Percentiles rank a stretch among this genome's conserved stretches.
Evolutionary conservation across 1,284 basidiomycete species (phyloP).

Genomic region (Trichosporon ovoides): DNA sequence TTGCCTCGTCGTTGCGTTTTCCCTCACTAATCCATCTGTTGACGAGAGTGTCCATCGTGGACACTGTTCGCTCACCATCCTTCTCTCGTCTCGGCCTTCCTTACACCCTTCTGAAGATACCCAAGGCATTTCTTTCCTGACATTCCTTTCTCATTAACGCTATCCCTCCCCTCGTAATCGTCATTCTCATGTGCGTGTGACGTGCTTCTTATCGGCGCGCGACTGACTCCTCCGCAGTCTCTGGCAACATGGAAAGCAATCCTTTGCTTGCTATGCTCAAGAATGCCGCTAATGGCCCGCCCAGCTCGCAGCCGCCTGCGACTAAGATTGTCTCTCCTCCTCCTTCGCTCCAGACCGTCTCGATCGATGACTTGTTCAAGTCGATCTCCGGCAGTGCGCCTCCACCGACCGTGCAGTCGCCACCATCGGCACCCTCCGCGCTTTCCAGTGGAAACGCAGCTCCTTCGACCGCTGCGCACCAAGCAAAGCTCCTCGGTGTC

Average conservation of each 20-base stretch:
- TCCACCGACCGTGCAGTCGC: constrained; percentile 9
- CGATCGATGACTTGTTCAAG: constrained; percentile 39
- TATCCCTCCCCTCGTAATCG: background rate
- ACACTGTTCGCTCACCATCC: constrained; percentile 3
- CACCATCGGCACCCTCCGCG: constrained; percentile 1
- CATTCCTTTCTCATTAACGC: constrained; percentile 2
- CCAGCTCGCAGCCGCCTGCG: constrained; percentile 13
- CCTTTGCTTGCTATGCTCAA: constrained; percentile 41
- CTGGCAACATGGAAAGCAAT: constrained; percentile 30
- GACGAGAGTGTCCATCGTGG: background rate
- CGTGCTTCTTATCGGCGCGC: background rate
- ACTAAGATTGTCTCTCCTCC: constrained; percentile 28
- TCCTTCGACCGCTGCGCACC: constrained; percentile 8
- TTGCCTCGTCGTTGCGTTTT: background rate
- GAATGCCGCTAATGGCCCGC: constrained; percentile 17
- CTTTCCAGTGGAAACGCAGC: background rate
- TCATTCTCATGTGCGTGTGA: background rate
- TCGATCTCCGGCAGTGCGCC: constrained; percentile 18
- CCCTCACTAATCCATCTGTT: background rate
- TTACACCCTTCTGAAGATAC: constrained; percentile 5
- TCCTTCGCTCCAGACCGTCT: constrained; percentile 29
- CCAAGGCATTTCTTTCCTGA: background rate
- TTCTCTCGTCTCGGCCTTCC: background rate
- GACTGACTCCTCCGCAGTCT: background rate
- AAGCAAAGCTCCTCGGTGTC: constrained; percentile 24